A percentile compares a stretch with the other conserved stretches of the same genome.
These are phyloP conservation scores for Inga leiocalycina DNA, from an alignment of 306 rosid species.

Conservation along the genomic window DNA sequence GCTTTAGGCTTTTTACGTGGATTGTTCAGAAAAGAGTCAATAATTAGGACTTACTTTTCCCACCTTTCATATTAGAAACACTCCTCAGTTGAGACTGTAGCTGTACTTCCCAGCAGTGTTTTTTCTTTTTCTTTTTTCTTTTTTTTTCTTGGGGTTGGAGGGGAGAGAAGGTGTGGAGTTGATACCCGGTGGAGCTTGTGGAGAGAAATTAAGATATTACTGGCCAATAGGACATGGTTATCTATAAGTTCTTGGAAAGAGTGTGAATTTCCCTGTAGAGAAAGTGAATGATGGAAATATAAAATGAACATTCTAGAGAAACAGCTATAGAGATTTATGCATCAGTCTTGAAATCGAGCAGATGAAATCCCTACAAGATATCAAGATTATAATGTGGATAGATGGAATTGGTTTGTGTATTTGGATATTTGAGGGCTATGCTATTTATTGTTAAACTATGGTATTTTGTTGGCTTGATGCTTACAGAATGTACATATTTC, in stretches of 20 bases:
- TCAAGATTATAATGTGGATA: not conserved
- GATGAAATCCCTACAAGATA: not conserved
- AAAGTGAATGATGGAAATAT: not conserved
- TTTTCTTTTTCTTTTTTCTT: too few species aligned
- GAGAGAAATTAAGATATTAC: not conserved
- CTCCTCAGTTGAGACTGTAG: not conserved
- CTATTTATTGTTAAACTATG: not conserved
- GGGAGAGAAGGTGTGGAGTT: not conserved
- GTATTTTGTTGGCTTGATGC: not conserved
- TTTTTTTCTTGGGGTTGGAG: not conserved
- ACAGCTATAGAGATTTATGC: not conserved
- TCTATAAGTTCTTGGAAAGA: not conserved
- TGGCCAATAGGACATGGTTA: not conserved
- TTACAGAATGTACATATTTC: not conserved
- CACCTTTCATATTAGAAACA: not conserved
- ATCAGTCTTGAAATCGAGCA: not conserved
- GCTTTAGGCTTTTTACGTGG: not conserved
- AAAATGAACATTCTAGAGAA: not conserved
- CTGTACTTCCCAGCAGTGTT: not conserved
- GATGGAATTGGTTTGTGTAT: not conserved
- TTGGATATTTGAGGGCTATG: not conserved
- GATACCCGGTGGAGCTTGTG: not conserved
- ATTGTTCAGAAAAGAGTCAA: not conserved
- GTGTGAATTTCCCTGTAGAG: not conserved
- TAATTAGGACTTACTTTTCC: slow-evolving; percentile 8